Evolutionary conservation across 352 stramenopile species (phyloP), one percentile per base, ranked within the genome.

Genomic region (Globisporangium radiosum): DNA sequence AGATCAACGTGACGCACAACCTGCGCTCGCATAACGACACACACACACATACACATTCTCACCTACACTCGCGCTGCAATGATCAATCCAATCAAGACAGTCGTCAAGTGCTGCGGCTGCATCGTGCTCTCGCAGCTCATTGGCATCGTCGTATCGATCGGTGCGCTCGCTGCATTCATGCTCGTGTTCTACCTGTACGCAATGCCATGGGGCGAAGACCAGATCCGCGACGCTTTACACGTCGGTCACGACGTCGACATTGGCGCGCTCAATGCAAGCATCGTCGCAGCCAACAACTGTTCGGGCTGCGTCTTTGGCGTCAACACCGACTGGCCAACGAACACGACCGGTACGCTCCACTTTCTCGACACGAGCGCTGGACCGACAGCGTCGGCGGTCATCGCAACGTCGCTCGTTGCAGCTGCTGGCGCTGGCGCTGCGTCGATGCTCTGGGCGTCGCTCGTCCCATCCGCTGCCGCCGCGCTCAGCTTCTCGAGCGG

Each of bases 311-410:
- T 91, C 33, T 85, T 92, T 56, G 85, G 85, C 25, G 78, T 71
- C 68, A 94, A 94, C 59, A 88, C 76, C 40, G 75, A 92, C 39
- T 94, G 85, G 79, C 85, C 85, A 7, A 92, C 81, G 19, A 89
- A 75, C 52, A 78, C 82, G 37, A 92, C 71, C 1, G 83, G 83
- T 45, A 63, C 72, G 38, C 54, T 66, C 25, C 81, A 92, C 57
- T 92, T 91, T 64, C 64, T 94, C 17, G 85, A 94, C 69, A 88
- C 83, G 13, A 63, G 68, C 9, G 85, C 78, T 0, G 85, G 85
- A 9, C 71, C 65, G 17, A 85, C 80, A 3, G 74, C 81, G 33
- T 89, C 81, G 6, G 73, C 65, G 0, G 76, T 88, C 56, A 86
- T 90, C 15, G 85, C 75, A 25, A 90, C 70, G 11, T 86, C 85